Percentiles rank a stretch among this genome's conserved stretches.
These are phyloP conservation scores for Penicillium rolfsii DNA, from an alignment of 2,329 filamentous ascomycete species.

Conservation along the genomic window DNA sequence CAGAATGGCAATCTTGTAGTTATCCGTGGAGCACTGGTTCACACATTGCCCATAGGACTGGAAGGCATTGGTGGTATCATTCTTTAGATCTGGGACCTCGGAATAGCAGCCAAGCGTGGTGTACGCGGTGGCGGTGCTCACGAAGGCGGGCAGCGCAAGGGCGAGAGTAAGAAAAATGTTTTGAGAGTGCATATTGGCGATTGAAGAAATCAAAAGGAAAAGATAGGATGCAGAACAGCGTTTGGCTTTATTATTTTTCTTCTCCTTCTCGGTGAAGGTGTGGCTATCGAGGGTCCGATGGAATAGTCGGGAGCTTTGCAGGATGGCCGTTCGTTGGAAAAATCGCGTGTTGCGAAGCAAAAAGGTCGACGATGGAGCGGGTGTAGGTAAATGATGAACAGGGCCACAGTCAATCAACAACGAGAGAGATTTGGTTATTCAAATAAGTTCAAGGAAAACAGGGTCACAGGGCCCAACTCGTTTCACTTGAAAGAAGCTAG, in stretches of 20 bases:
- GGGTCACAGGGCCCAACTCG: neutral
- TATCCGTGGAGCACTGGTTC: conserved; percentile 15
- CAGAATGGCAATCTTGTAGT: conserved; percentile 25
- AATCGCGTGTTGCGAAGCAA: neutral
- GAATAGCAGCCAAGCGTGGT: conserved; percentile 26
- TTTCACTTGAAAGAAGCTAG: conserved; percentile 12
- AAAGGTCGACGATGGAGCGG: conserved; percentile 10
- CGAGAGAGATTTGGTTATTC: neutral
- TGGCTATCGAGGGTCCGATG: conserved; percentile 1
- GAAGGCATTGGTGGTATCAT: conserved; percentile 11
- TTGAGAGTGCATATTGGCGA: conserved; percentile 17
- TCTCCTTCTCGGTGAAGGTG: neutral
- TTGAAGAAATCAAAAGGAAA: neutral
- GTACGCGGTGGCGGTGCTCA: neutral
- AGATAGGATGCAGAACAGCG: neutral
- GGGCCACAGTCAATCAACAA: neutral
- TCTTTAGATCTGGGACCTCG: conserved; percentile 14
- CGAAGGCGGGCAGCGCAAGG: conserved; percentile 13
- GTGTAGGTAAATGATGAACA: conserved; percentile 2
- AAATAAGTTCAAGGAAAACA: neutral
- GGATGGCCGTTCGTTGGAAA: neutral
- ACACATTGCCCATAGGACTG: conserved; percentile 23
- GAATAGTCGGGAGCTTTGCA: neutral
- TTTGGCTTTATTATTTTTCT: neutral
- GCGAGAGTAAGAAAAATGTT: conserved; percentile 20